These are phyloP conservation scores for Cenchrus purpureus DNA, from an alignment of 176 grass and related monocot species.

Conservation along the genomic window DNA sequence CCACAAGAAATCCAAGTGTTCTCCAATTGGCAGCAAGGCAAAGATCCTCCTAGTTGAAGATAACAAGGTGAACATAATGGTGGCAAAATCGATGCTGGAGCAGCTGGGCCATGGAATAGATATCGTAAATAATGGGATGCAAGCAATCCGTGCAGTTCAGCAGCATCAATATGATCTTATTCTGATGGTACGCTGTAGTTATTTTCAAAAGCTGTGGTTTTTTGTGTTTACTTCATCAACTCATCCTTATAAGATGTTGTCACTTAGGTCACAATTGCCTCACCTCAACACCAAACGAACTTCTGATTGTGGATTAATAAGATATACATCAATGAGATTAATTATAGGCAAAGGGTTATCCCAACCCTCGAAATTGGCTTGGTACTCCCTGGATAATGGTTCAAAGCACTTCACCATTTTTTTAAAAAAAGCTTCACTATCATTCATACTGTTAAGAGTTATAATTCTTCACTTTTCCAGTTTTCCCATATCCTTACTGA, in stretches of 20 bases:
- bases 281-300: constrained; percentile 28
- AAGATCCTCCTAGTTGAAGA: constrained; percentile 95
- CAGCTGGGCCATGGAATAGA: constrained; percentile 73
- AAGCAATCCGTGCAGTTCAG: constrained; percentile 85
- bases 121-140: constrained; percentile 81
- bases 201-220: constrained; percentile 19
- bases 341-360: constrained; percentile 5
- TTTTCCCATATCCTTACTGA: background rate
- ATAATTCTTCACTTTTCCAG: background rate
- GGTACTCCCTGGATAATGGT: background rate
- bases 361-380: background rate
- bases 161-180: constrained; percentile 73
- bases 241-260: constrained; percentile 22
- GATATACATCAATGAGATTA: constrained; percentile 15
- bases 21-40: constrained; percentile 37
- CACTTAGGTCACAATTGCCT: constrained; percentile 23
- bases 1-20: constrained; percentile 57
- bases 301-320: constrained; percentile 21
- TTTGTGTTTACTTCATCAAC: constrained; percentile 23
- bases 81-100: constrained; percentile 90
- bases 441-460: constrained; percentile 20
- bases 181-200: constrained; percentile 70
- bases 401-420: constrained; percentile 13
- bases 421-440: background rate
- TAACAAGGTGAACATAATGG: constrained; percentile 90